Base-by-base conservation (phyloP, 2,329 filamentous ascomycete genomes). In the Fusarium newnesense region DNA sequence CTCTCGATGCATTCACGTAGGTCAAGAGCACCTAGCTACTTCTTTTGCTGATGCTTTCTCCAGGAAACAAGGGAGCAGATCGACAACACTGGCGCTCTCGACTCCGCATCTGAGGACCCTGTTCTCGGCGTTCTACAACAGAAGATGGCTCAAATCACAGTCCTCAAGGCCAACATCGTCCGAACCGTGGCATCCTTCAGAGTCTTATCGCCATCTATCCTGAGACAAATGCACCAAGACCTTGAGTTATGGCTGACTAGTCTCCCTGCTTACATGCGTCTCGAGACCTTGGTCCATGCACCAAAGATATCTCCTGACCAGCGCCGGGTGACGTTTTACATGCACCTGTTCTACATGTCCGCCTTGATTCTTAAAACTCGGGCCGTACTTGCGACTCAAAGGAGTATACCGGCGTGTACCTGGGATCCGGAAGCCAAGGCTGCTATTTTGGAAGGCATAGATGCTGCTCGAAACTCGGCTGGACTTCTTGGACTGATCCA, bases 211-310 rank as follows among this genome's bases (percentile, higher is more conserved):
- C 30, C 58, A 0, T 2, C 18, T 0, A 54, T 56, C 5, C 13
- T 60, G 0, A 28, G 26, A 21, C 47, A 60, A 1, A 56, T 60
- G 47, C 58, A 56, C 1, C 6, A n/a, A 1, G 58, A 60, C 1
- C 58, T 60, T 2, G 36, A 56, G 3, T 1, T 12, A 10, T 60
- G 58, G 58, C 58, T 2, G 18, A 19, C n/a, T 0, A 28, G 13
- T 4, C 4, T 60, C 0, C 58, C 58, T 2, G 3, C 7, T 1
- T 60, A n/a, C 19, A 26, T 60, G 58, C n/a, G 7, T 2, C 58
- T 60, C 4, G 47, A 60, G n/a, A 3, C 36, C 0, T n/a, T 60
- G 4, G 2, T 60, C 0, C 13, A 60, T 3, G 19, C 28, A 0
- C 28, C 58, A 7, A 9, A 12, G 7, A 43, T 60, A 1, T 42